Percentiles rank a stretch among this genome's conserved stretches.
Evolutionary conservation across 2,329 filamentous ascomycete genomes (phyloP).

Genomic region (Leptographium flavum): DNA sequence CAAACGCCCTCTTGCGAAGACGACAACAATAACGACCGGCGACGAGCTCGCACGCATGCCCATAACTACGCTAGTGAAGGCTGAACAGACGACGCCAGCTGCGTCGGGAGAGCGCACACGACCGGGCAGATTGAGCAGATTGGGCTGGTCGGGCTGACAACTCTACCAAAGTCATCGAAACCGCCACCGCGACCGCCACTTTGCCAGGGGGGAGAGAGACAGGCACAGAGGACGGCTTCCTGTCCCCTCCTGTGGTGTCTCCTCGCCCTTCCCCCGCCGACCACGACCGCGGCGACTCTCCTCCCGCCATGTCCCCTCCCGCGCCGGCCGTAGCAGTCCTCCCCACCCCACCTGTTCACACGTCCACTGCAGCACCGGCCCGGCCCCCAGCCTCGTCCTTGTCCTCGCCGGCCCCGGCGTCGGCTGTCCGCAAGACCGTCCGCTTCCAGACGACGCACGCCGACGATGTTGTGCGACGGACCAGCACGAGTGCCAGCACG

Average conservation of each 20-base stretch:
- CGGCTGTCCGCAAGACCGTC: slow-evolving; percentile 10
- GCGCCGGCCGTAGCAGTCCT: neutral
- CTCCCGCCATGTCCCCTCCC: neutral
- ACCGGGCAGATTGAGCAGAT: too few species aligned
- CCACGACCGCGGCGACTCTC: neutral
- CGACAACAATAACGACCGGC: neutral
- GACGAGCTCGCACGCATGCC: neutral
- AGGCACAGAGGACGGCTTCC: neutral
- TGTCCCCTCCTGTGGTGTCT: neutral
- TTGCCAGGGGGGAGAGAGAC: neutral
- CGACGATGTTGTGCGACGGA: slow-evolving; percentile 1
- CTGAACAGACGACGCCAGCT: too few species aligned
- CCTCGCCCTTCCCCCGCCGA: neutral
- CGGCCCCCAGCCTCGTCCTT: neutral
- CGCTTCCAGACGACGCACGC: slow-evolving; percentile 7
- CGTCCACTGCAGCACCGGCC: neutral
- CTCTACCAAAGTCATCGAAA: too few species aligned
- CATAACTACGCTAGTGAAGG: too few species aligned
- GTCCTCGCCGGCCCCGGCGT: neutral
- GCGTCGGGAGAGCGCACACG: too few species aligned
- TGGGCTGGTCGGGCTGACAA: too few species aligned
- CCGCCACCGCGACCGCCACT: too few species aligned
- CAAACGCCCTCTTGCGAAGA: neutral
- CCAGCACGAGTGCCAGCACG: too few species aligned
- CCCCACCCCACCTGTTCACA: neutral